A percentile compares a stretch with the other conserved stretches of the same genome.
These are phyloP conservation scores for Brassica juncea DNA, from an alignment of 345 rosid genomes.

Conservation along the genomic window DNA sequence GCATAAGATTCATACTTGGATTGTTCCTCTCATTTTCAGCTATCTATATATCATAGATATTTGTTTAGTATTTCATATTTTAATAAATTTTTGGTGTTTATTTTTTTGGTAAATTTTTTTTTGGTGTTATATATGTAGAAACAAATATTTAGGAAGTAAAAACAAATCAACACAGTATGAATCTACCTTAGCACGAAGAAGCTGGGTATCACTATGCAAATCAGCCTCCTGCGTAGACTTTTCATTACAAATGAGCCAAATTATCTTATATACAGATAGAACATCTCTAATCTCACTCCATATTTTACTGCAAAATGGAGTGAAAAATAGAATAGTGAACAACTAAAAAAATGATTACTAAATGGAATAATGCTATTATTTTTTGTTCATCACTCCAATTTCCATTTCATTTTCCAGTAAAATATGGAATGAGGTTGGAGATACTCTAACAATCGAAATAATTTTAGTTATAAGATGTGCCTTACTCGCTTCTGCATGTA, in stretches of 20 bases:
- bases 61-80: background rate
- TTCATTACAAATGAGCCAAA: conserved; percentile 3
- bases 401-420: no score
- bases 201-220: conserved; percentile 87
- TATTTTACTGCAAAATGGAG: no score
- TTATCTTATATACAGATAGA: background rate
- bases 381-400: no score
- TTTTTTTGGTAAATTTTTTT: no score
- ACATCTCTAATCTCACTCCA: no score
- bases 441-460: background rate
- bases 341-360: no score
- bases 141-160: background rate
- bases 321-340: no score
- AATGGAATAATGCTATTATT: no score
- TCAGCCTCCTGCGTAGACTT: conserved; percentile 67
- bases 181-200: conserved; percentile 90
- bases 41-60: conserved; percentile 46
- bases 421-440: no score
- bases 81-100: background rate
- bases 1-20: conserved; percentile 78
- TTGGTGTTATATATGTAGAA: background rate
- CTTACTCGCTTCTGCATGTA: conserved; percentile 93
- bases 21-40: conserved; percentile 82
- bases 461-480: conserved; percentile 2
- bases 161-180: background rate